A percentile compares a stretch with the other conserved stretches of the same genome.
Conservation (phyloP, 1,139 yeast species). For the Yamadazyma membranifaciens region DNA sequence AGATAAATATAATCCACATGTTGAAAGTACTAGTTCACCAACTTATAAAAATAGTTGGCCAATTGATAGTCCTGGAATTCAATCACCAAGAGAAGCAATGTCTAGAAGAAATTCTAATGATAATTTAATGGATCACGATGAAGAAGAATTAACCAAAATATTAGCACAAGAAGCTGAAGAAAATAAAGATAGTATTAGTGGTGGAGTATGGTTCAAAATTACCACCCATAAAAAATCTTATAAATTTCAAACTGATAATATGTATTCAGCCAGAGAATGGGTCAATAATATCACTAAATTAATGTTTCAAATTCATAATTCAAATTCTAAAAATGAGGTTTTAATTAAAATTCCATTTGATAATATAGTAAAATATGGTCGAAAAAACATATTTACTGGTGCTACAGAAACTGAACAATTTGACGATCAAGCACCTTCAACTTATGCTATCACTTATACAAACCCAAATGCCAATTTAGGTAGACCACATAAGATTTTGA, state of each 20-base stretch:
- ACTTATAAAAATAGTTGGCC: constrained; percentile 6
- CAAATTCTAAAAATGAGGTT: constrained; percentile 71
- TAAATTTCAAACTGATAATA: constrained; percentile 70
- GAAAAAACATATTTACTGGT: constrained; percentile 20
- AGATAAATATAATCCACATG: constrained; percentile 25
- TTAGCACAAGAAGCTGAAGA: constrained; percentile 29
- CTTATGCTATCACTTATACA: constrained; percentile 8
- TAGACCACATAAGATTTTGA: constrained; percentile 13
- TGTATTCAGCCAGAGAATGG: constrained; percentile 78
- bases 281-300: constrained; percentile 70
- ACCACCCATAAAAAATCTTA: constrained; percentile 59
- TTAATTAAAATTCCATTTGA: constrained; percentile 73
- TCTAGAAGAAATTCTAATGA: constrained; percentile 15
- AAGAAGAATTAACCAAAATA: constrained; percentile 25
- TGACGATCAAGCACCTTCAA: constrained; percentile 12
- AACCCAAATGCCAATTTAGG: constrained; percentile 1
- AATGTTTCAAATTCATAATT: constrained; percentile 60
- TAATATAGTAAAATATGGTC: constrained; percentile 62
- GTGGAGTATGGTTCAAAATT: constrained; percentile 53
- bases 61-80: constrained; percentile 13
- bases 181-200: constrained; percentile 23
- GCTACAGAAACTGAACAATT: constrained; percentile 10
- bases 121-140: constrained; percentile 19
- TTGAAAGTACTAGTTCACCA: constrained; percentile 9
- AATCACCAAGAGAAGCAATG: constrained; percentile 11